Conservation (phyloP, 441 rosid species). For the Croton setiger region DNA sequence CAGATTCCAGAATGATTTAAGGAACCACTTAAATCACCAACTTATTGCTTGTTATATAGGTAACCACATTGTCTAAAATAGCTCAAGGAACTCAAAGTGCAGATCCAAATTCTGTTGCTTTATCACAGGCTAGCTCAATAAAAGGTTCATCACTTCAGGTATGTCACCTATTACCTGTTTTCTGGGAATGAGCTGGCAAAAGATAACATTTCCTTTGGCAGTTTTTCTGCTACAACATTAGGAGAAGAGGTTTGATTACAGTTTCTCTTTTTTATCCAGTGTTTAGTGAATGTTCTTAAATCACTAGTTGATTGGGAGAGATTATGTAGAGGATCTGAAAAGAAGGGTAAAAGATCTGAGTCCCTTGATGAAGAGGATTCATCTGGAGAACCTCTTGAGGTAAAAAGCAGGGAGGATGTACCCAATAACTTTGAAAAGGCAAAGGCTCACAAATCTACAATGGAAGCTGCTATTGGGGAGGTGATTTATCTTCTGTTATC, state of each 20-base stretch:
- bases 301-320: slow-evolving; percentile 99
- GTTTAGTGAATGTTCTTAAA: slow-evolving; percentile 89
- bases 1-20: slow-evolving; percentile 8
- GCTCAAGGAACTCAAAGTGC: slow-evolving; percentile 91
- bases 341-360: slow-evolving; percentile 38
- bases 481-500: slow-evolving; percentile 34
- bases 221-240: slow-evolving; percentile 19
- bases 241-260: slow-evolving; percentile 25
- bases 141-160: slow-evolving; percentile 98
- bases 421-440: slow-evolving; percentile 93
- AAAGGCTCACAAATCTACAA: slow-evolving; percentile 97
- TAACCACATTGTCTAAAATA: slow-evolving; percentile 81
- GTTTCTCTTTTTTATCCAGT: slow-evolving; percentile 50
- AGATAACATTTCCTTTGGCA: slow-evolving; percentile 7
- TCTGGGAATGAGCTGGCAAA: slow-evolving; percentile 15
- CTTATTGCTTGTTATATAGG: slow-evolving; percentile 46
- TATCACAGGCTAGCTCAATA: slow-evolving; percentile 70
- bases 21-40: slow-evolving; percentile 11
- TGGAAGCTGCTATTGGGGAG: slow-evolving; percentile 95
- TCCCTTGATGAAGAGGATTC: slow-evolving; percentile 50
- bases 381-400: slow-evolving; percentile 50
- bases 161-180: slow-evolving; percentile 25
- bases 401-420: slow-evolving; percentile 60
- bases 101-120: slow-evolving; percentile 78
- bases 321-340: slow-evolving; percentile 49